phyloP scores from a whole-genome alignment of 208 protist genomes.

The Leishmania mexicana region DNA sequence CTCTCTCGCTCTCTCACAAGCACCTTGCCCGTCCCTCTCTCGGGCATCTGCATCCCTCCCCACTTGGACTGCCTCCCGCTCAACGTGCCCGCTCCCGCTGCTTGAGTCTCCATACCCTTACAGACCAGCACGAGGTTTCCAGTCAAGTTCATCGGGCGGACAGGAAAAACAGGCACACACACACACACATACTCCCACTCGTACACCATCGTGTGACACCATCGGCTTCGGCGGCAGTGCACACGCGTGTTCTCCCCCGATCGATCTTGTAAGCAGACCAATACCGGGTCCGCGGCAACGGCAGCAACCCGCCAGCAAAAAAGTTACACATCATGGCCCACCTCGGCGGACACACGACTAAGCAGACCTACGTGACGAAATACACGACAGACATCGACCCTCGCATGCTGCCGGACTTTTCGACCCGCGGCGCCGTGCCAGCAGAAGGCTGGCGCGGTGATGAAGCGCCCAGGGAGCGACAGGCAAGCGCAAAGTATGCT shows the following conservation, averaged over 20 bases:
- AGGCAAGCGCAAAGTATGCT: background rate
- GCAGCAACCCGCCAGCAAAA: background rate
- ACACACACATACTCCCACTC: background rate
- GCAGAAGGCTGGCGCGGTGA: slow-evolving; percentile 1
- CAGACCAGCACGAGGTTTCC: background rate
- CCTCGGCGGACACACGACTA: slow-evolving; percentile 26
- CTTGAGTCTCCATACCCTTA: background rate
- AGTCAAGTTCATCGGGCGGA: background rate
- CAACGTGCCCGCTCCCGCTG: background rate
- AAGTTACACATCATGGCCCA: background rate
- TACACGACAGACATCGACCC: slow-evolving; percentile 48
- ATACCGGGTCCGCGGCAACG: background rate
- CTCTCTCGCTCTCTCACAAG: background rate
- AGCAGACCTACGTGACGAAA: slow-evolving; percentile 42
- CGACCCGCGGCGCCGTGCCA: slow-evolving; percentile 23
- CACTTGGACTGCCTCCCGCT: background rate
- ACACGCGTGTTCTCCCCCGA: background rate
- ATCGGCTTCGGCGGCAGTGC: background rate
- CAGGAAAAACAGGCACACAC: background rate
- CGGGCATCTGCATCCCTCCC: background rate
- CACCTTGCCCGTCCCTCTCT: background rate
- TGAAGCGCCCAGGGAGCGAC: background rate
- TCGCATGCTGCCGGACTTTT: slow-evolving; percentile 40
- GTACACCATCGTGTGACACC: background rate
- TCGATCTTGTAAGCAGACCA: background rate